Percentiles rank a stretch among this genome's conserved stretches.
phyloP scores from a whole-genome alignment of 148 eudicot species.

The Drosera capensis region DNA sequence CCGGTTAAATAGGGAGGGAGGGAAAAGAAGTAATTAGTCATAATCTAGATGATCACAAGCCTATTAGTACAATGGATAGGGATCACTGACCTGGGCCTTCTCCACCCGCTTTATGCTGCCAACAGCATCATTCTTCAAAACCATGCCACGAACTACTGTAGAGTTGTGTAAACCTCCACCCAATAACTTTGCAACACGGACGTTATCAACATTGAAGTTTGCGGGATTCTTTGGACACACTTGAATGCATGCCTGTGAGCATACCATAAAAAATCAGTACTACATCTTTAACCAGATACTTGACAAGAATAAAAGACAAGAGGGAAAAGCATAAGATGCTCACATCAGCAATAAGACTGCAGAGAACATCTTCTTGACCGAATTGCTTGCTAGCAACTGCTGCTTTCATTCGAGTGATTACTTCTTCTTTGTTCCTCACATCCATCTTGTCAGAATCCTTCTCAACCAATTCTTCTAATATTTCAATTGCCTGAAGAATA shows the following conservation, averaged over 20 bases:
- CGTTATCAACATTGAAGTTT: constrained; percentile 88
- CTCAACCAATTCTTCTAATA: constrained; percentile 67
- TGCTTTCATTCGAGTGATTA: constrained; percentile 64
- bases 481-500: constrained; percentile 34
- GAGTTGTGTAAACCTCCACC: constrained; percentile 82
- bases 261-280: constrained; percentile 1
- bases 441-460: constrained; percentile 79
- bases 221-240: constrained; percentile 87
- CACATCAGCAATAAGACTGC: constrained; percentile 77
- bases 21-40: too few species aligned
- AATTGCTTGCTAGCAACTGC: constrained; percentile 96
- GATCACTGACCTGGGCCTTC: constrained; percentile 67
- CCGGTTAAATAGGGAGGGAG: too few species aligned
- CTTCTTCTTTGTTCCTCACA: constrained; percentile 74
- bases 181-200: constrained; percentile 76
- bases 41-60: too few species aligned
- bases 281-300: not conserved
- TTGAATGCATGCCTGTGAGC: constrained; percentile 86
- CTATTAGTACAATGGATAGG: not conserved
- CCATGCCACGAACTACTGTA: constrained; percentile 63
- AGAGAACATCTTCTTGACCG: constrained; percentile 69
- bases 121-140: constrained; percentile 67
- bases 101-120: constrained; percentile 80
- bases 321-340: constrained; percentile 2
- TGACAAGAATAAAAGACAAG: not conserved